Evolutionary conservation across 164 flowering plant genomes (phyloP).

Genomic region (Liquidambar formosana): DNA sequence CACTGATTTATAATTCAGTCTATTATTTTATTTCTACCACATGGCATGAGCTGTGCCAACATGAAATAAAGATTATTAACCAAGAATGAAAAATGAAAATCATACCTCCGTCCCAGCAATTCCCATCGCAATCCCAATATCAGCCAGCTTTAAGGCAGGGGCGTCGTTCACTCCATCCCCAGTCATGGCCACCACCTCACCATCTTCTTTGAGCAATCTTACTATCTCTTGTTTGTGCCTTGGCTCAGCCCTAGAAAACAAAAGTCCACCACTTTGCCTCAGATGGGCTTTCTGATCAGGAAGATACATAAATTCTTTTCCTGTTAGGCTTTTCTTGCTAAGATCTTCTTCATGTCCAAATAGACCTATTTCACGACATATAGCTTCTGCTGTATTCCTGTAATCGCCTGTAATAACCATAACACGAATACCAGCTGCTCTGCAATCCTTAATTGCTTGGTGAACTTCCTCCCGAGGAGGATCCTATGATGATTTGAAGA

Average conservation of each 20-base stretch:
- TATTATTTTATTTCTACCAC: background rate
- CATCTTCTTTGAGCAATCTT: constrained; percentile 79
- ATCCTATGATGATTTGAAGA: constrained; percentile 32
- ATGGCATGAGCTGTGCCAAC: background rate
- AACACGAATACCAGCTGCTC: constrained; percentile 63
- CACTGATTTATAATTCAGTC: background rate
- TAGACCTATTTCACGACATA: constrained; percentile 76
- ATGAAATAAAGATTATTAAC: background rate
- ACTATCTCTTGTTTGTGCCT: constrained; percentile 85
- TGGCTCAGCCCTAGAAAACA: constrained; percentile 82
- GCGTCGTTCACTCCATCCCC: constrained; percentile 97
- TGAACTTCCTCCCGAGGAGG: constrained; percentile 62
- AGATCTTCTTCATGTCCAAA: constrained; percentile 57
- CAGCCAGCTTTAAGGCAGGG: constrained; percentile 91
- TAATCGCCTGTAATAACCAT: constrained; percentile 70
- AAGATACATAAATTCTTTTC: constrained; percentile 61
- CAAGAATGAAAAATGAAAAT: background rate
- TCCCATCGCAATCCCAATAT: constrained; percentile 98
- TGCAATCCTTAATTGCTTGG: constrained; percentile 62
- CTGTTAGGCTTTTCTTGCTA: constrained; percentile 56
- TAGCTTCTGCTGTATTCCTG: constrained; percentile 77
- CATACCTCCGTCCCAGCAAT: constrained; percentile 94
- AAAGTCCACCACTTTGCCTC: constrained; percentile 51
- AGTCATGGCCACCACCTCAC: constrained; percentile 95
- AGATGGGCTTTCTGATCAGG: constrained; percentile 39